phyloP scores from a whole-genome alignment of 768 basidiomycete species.

The Mycena latifolia region DNA sequence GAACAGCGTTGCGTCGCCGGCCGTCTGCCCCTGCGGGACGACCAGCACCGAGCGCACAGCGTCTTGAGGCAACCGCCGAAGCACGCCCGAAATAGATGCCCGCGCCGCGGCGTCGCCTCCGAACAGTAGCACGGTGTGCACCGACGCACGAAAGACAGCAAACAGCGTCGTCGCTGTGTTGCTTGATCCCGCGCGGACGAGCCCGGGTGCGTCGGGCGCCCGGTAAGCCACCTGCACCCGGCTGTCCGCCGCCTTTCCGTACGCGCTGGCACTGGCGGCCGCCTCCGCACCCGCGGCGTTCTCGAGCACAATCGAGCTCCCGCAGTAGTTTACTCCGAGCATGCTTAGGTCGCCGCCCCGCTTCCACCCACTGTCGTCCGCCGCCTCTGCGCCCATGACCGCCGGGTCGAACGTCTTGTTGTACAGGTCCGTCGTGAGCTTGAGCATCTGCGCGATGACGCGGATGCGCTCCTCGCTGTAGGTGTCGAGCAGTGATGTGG shows the following conservation, averaged over 20 bases:
- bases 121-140: conserved; percentile 49
- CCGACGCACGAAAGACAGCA: conserved; percentile 38
- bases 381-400: no score
- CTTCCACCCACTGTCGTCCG: not conserved
- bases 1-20: no score
- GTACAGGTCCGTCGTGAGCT: conserved; percentile 6
- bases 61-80: not conserved
- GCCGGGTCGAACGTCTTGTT: not conserved
- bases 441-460: conserved; percentile 25
- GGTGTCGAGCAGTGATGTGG: conserved; percentile 35
- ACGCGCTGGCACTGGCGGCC: not conserved
- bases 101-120: not conserved
- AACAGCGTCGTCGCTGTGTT: conserved; percentile 39
- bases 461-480: conserved; percentile 39
- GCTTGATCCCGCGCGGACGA: conserved; percentile 2
- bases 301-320: conserved; percentile 13
- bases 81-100: not conserved
- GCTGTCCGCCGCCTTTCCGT: not conserved
- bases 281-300: not conserved
- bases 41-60: not conserved
- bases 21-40: not conserved
- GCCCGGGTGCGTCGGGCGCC: conserved; percentile 23
- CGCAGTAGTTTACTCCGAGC: conserved; percentile 23
- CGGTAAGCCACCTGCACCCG: conserved; percentile 9
- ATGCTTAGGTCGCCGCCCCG: conserved; percentile 9